phyloP scores from a whole-genome alignment of 2,329 filamentous ascomycete species.

The Myotisia sp. region DNA sequence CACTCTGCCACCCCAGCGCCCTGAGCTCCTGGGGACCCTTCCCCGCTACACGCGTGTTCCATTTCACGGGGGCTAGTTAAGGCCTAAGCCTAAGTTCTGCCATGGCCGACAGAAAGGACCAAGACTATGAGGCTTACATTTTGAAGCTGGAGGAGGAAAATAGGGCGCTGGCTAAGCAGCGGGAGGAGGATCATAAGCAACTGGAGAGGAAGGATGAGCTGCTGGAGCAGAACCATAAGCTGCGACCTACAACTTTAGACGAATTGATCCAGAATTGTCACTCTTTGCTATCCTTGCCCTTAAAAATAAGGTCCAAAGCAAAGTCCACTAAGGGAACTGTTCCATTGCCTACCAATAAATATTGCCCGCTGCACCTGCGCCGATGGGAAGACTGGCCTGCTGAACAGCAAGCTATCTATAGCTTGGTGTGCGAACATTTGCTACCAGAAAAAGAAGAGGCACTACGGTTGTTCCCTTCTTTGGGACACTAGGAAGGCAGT shows the following conservation, averaged over 20 bases:
- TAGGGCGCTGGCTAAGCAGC: slow-evolving; percentile 12
- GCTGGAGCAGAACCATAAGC: background rate
- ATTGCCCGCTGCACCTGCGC: slow-evolving; percentile 15
- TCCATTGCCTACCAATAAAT: slow-evolving; percentile 14
- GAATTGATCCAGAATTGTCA: slow-evolving; percentile 15
- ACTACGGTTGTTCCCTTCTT: slow-evolving; percentile 11
- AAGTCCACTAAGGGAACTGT: slow-evolving; percentile 17
- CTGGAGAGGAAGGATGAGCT: slow-evolving; percentile 6
- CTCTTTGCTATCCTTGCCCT: slow-evolving; percentile 12
- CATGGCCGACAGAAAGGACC: too few species aligned
- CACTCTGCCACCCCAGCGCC: too few species aligned
- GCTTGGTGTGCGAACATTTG: slow-evolving; percentile 12
- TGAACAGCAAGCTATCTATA: slow-evolving; percentile 14
- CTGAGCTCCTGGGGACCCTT: too few species aligned
- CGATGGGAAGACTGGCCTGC: slow-evolving; percentile 14
- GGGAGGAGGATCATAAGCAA: slow-evolving; percentile 8
- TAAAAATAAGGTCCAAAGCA: slow-evolving; percentile 15
- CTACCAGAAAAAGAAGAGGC: slow-evolving; percentile 9
- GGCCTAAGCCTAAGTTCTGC: too few species aligned
- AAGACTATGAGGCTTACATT: too few species aligned
- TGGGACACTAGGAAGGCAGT: slow-evolving; percentile 11
- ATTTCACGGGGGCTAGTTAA: too few species aligned
- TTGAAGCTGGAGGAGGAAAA: slow-evolving; percentile 7
- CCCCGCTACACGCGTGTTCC: too few species aligned
- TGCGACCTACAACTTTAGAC: slow-evolving; percentile 13